Evolutionary conservation across 2,329 filamentous ascomycete genomes (phyloP).

Genomic region (Celoporthe dispersa): DNA sequence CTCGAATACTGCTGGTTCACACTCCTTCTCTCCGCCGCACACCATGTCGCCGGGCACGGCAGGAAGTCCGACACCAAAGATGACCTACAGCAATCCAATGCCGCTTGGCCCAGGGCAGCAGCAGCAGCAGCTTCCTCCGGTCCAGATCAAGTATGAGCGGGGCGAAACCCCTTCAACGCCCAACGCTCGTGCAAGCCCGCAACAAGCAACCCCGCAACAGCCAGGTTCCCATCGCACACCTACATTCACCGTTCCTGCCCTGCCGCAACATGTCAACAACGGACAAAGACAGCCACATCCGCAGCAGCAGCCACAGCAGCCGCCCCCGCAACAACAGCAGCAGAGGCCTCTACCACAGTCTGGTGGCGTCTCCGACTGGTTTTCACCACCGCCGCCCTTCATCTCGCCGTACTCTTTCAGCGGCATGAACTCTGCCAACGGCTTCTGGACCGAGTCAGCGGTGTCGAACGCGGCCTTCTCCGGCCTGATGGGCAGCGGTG

Average conservation of each 20-base stretch:
- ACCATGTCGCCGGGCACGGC: constrained; percentile 33
- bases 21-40: constrained; percentile 44
- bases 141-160: constrained; percentile 34
- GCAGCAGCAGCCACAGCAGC: constrained; percentile 26
- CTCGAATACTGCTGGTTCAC: constrained; percentile 40
- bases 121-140: constrained; percentile 24
- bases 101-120: constrained; percentile 25
- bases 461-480: constrained; percentile 34
- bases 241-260: constrained; percentile 47
- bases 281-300: constrained; percentile 25
- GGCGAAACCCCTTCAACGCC: constrained; percentile 29
- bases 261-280: constrained; percentile 39
- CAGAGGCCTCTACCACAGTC: constrained; percentile 50
- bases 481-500: constrained; percentile 32
- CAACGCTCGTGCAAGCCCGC: constrained; percentile 29
- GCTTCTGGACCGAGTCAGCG: constrained; percentile 46
- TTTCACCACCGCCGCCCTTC: constrained; percentile 55
- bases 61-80: constrained; percentile 42
- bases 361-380: constrained; percentile 53
- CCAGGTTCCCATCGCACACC: constrained; percentile 33
- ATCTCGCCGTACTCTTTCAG: constrained; percentile 58
- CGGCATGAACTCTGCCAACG: constrained; percentile 41
- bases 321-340: constrained; percentile 39
- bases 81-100: constrained; percentile 37
- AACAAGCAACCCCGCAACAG: constrained; percentile 32